A percentile compares a stretch with the other conserved stretches of the same genome.
These are phyloP conservation scores for Candida argentea DNA, from an alignment of 805 yeast genomes.

Conservation along the genomic window DNA sequence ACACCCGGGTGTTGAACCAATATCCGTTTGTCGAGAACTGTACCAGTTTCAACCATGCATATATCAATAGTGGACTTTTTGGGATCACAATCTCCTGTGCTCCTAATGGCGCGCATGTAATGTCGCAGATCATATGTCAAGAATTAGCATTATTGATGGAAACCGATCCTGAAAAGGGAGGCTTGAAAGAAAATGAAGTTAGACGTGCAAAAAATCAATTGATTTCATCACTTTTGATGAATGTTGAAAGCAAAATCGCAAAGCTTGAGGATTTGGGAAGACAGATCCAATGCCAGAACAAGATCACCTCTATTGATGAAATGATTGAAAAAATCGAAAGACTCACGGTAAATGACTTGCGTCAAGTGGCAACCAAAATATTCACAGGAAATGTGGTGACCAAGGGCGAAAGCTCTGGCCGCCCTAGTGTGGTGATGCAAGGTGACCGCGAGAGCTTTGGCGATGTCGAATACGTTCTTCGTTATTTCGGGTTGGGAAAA, in stretches of 20 bases:
- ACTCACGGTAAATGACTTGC: slow-evolving; percentile 59
- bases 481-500: slow-evolving; percentile 64
- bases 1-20: slow-evolving; percentile 83
- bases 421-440: slow-evolving; percentile 82
- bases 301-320: slow-evolving; percentile 62
- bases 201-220: slow-evolving; percentile 87
- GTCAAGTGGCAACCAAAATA: slow-evolving; percentile 63
- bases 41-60: slow-evolving; percentile 79
- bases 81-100: slow-evolving; percentile 80
- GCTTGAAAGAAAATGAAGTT: slow-evolving; percentile 63
- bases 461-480: slow-evolving; percentile 59
- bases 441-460: slow-evolving; percentile 84
- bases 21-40: slow-evolving; percentile 88
- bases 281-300: slow-evolving; percentile 80
- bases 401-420: slow-evolving; percentile 36
- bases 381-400: slow-evolving; percentile 57
- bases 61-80: slow-evolving; percentile 82
- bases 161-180: slow-evolving; percentile 34
- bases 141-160: slow-evolving; percentile 29
- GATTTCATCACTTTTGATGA: slow-evolving; percentile 81
- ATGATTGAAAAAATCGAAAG: slow-evolving; percentile 71
- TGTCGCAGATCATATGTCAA: slow-evolving; percentile 64
- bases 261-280: slow-evolving; percentile 92
- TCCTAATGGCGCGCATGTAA: slow-evolving; percentile 77
- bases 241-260: slow-evolving; percentile 86